A percentile compares a stretch with the other conserved stretches of the same genome.
Evolutionary conservation across 208 protist genomes (phyloP).

Genomic region (Leptomonas pyrrhocoris): DNA sequence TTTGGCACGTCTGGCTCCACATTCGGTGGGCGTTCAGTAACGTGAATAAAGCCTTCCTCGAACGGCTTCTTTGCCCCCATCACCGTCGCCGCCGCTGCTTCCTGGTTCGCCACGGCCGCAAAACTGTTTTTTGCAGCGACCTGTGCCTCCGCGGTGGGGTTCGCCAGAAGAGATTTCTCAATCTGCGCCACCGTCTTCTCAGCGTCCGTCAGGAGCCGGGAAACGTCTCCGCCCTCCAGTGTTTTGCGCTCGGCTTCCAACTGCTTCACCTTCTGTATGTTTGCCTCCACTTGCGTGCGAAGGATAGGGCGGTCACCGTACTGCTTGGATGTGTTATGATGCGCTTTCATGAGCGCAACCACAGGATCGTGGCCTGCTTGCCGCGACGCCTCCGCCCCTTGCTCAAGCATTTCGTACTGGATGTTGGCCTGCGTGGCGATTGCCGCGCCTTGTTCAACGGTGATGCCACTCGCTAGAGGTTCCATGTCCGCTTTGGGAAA

Average conservation of each 20-base stretch:
- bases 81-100: not conserved
- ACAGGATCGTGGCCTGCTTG: conserved; percentile 64
- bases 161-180: conserved; percentile 24
- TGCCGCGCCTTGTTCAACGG: conserved; percentile 80
- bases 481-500: conserved; percentile 79
- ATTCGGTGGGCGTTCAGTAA: conserved; percentile 53
- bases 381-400: conserved; percentile 63
- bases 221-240: conserved; percentile 24
- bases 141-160: not conserved
- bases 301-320: conserved; percentile 66
- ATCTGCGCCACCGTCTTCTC: conserved; percentile 39
- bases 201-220: not conserved
- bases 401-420: conserved; percentile 83
- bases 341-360: conserved; percentile 59
- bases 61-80: not conserved
- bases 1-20: conserved; percentile 73
- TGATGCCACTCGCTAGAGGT: conserved; percentile 79
- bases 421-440: conserved; percentile 77
- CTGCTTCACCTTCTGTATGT: conserved; percentile 64
- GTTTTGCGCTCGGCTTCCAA: conserved; percentile 41
- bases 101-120: not conserved
- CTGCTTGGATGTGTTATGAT: conserved; percentile 65
- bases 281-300: conserved; percentile 70
- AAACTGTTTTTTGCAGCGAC: not conserved
- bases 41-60: conserved; percentile 58